Evolutionary conservation across 441 rosid species (phyloP).

Genomic region (Bocquillonia castaneifolia): DNA sequence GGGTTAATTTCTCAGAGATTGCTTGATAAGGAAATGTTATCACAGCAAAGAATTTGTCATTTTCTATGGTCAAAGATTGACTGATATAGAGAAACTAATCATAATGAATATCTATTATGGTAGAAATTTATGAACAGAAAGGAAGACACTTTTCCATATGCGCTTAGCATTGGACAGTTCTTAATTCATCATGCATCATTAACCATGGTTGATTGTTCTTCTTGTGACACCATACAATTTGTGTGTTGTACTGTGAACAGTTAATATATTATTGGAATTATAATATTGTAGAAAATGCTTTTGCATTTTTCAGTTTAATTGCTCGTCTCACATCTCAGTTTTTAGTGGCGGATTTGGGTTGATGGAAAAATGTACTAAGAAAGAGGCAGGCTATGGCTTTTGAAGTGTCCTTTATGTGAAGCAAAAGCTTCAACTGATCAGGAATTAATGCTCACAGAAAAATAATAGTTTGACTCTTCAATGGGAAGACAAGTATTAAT

Average conservation of each 20-base stretch:
- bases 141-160: background rate
- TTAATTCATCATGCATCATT: background rate
- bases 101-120: background rate
- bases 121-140: background rate
- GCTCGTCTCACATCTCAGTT: background rate
- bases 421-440: background rate
- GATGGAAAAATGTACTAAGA: background rate
- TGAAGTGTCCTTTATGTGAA: background rate
- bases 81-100: background rate
- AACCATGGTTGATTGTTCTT: too few species aligned
- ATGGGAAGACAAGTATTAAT: too few species aligned
- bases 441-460: background rate
- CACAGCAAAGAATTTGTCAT: background rate
- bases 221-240: background rate
- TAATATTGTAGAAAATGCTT: background rate
- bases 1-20: background rate
- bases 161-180: background rate
- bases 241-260: background rate
- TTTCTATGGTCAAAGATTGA: background rate
- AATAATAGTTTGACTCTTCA: background rate
- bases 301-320: background rate
- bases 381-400: background rate
- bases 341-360: background rate
- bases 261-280: background rate
- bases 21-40: constrained; percentile 2